A percentile compares a stretch with the other conserved stretches of the same genome.
Conservation (phyloP, 1,284 basidiomycete genomes). For the Melampsora medusae region DNA sequence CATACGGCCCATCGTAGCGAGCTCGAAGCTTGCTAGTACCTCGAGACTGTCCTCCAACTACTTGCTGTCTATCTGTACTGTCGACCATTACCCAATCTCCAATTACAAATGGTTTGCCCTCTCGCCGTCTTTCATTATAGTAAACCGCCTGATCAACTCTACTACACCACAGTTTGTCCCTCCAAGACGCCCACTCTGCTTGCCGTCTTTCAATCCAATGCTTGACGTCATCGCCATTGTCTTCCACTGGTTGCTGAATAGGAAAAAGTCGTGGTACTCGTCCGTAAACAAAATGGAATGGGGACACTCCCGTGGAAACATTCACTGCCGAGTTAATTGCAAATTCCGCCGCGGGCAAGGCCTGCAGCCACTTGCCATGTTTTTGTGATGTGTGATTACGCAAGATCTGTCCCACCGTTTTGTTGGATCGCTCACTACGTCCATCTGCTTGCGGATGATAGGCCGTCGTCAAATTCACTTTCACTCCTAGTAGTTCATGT, state of each 20-base stretch:
- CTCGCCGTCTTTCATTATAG: background rate
- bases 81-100: background rate
- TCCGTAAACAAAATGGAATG: no score
- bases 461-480: slow-evolving; percentile 45
- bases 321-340: no score
- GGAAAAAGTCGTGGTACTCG: background rate
- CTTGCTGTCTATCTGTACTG: background rate
- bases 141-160: background rate
- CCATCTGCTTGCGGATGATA: slow-evolving; percentile 52
- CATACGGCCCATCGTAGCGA: background rate
- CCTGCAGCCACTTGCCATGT: slow-evolving; percentile 34
- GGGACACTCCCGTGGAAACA: no score
- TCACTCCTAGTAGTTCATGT: slow-evolving; percentile 47
- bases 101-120: background rate
- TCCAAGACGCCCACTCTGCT: background rate
- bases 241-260: no score
- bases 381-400: slow-evolving; percentile 32
- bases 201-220: background rate
- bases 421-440: slow-evolving; percentile 53
- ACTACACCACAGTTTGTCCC: background rate
- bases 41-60: background rate
- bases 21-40: background rate
- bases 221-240: background rate
- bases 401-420: slow-evolving; percentile 52
- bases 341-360: no score